Conservation (phyloP, 306 rosid species). For the Casuarina equisetifolia region DNA sequence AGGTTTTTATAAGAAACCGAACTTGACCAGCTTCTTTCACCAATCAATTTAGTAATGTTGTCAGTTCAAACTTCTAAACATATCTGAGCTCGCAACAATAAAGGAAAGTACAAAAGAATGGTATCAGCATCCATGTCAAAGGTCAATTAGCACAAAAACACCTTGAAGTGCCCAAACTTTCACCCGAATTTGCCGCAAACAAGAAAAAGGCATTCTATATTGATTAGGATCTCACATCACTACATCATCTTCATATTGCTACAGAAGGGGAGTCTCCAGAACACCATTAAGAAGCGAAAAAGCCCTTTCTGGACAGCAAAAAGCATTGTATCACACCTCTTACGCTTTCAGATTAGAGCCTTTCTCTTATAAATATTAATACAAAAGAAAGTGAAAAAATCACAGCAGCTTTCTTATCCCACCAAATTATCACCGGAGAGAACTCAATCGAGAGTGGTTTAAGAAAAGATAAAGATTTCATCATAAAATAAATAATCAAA, state of each 20-base stretch:
- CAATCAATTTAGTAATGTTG: slow-evolving; percentile 8
- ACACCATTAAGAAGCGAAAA: background rate
- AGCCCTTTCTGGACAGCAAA: background rate
- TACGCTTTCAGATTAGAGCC: background rate
- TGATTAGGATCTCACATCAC: background rate
- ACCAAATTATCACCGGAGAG: background rate
- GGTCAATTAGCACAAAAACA: background rate
- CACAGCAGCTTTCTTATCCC: background rate
- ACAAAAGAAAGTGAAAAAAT: background rate
- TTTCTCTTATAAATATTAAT: background rate
- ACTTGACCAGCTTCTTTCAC: slow-evolving; percentile 22
- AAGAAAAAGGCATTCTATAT: background rate
- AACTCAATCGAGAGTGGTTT: background rate
- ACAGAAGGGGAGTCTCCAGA: background rate
- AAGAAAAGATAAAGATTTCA: background rate
- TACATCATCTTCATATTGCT: background rate
- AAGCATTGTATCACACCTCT: background rate
- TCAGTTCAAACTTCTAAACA: background rate
- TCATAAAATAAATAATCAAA: background rate
- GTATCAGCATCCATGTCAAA: background rate
- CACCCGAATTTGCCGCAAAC: background rate
- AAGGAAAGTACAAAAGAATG: background rate
- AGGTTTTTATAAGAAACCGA: slow-evolving; percentile 8
- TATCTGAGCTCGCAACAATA: background rate
- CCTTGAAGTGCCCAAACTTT: background rate